Base-by-base conservation (phyloP, 371 early-diverging fungal species). In the Blastocladiella emersonii region DNA sequence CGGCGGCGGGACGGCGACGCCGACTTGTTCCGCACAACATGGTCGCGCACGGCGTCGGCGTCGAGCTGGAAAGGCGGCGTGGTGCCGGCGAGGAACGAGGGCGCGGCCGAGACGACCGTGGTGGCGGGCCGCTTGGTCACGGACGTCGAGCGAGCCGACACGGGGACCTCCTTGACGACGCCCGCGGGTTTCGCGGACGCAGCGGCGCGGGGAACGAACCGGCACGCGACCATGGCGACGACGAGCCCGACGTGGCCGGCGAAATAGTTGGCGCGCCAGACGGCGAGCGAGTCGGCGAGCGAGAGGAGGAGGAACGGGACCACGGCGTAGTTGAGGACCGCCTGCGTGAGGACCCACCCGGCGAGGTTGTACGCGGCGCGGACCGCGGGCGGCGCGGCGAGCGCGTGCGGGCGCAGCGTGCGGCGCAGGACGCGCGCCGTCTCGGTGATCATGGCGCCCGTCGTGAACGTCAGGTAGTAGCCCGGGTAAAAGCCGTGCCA, bases 401-500 rank as follows among this genome's bases (percentile, higher is more conserved):
- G 64, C 34, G 84, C 77, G 3, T 85, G 70, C 0, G 91, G 90
- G 7, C 90, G 81, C 32, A 92, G 56, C 23, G 73, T 72, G n/a
- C 84, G 74, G 34, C 92, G 84, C 44, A 89, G 61, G 66, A 70
- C 67, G 64, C 76, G 67, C 66, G 77, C 61, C 68, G 73, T 34
- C 69, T 73, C 63, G 74, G 71, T 71, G 34, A 80, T 70, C 56
- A 80, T 63, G 3, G 82, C 78, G 15, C 80, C 76, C 8, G 78
- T 73, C 7, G 79, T 39, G 66, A 85, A 85, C 70, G 80, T 83
- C 74, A 86, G 68, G 64, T 90, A 88, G 67, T 90, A 90, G 8
- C 91, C 92, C 13, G 90, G 87, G 67, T 89, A 85, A 75, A 96
- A 93, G 35, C 95, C 95, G 67, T 96, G 96, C 96, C 96, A 96